Evolutionary conservation across 2,329 filamentous ascomycete species (phyloP).

Genomic region (Thielaviopsis punctulata): DNA sequence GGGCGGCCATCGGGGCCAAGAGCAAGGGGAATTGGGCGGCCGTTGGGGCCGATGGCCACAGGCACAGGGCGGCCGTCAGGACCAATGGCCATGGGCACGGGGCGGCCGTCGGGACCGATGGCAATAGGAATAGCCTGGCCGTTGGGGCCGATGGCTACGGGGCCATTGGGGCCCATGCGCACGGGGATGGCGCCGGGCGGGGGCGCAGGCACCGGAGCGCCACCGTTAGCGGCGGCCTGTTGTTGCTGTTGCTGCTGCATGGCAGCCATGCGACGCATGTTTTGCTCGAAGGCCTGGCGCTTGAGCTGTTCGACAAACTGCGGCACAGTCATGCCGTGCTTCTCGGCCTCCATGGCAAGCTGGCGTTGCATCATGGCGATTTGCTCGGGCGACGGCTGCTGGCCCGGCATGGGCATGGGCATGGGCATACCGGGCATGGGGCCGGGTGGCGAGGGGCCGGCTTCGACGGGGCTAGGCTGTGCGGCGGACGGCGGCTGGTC

Average conservation of each 20-base stretch:
- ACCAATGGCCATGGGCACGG: neutral
- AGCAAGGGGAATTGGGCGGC: constrained; percentile 5
- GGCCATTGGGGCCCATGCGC: constrained; percentile 8
- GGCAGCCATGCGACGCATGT: constrained; percentile 20
- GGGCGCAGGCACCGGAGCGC: neutral
- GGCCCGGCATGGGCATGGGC: constrained; percentile 21
- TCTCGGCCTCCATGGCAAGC: constrained; percentile 65
- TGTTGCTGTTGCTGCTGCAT: constrained; percentile 9
- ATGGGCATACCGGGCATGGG: constrained; percentile 13
- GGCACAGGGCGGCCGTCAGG: constrained; percentile 1
- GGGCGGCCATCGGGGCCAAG: constrained; percentile 1
- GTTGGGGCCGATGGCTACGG: constrained; percentile 10
- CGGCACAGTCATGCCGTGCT: constrained; percentile 67
- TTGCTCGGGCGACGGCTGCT: constrained; percentile 62
- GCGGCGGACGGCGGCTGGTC: neutral
- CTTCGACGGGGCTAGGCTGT: neutral
- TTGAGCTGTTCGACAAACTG: constrained; percentile 62
- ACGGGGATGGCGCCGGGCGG: constrained; percentile 5
- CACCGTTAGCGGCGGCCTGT: neutral
- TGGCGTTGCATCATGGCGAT: constrained; percentile 70
- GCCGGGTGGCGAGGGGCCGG: neutral
- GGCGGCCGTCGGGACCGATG: neutral
- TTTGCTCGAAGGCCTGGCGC: constrained; percentile 35
- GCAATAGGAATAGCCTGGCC: constrained; percentile 6
- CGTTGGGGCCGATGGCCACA: constrained; percentile 4